Evolutionary conservation across 345 rosid species (phyloP).

Genomic region (Linum lewisii): DNA sequence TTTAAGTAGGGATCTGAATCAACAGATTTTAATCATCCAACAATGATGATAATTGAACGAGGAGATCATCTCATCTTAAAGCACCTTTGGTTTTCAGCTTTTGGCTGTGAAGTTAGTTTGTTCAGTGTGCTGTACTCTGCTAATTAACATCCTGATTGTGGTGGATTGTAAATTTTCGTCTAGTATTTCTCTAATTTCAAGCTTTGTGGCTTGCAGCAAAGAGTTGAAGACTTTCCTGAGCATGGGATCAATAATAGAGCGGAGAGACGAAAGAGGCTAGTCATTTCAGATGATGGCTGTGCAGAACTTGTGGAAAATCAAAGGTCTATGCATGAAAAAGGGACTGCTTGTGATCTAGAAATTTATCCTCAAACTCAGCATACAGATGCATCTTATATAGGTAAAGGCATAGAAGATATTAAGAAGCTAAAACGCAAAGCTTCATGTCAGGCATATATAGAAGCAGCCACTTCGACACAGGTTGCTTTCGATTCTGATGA

Average conservation of each 20-base stretch:
- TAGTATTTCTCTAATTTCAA: constrained; percentile 16
- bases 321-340: constrained; percentile 15
- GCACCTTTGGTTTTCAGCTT: not conserved
- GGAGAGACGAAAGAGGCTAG: constrained; percentile 26
- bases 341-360: constrained; percentile 18
- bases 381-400: constrained; percentile 23
- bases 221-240: constrained; percentile 41
- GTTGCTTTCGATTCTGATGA: constrained; percentile 23
- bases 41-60: not conserved
- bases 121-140: too few species aligned
- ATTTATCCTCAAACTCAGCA: constrained; percentile 22
- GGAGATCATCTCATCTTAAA: not conserved
- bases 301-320: constrained; percentile 24
- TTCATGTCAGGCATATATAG: constrained; percentile 17
- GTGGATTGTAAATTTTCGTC: not conserved
- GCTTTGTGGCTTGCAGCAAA: constrained; percentile 41
- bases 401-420: constrained; percentile 23
- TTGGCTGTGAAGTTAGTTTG: not conserved
- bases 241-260: constrained; percentile 24
- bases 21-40: not conserved
- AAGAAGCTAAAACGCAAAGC: constrained; percentile 72
- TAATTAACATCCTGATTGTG: not conserved
- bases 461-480: constrained; percentile 12
- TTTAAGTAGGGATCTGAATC: not conserved
- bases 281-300: constrained; percentile 19